Conservation (phyloP, 106 monocot genomes). For the Iris macrosiphon region DNA sequence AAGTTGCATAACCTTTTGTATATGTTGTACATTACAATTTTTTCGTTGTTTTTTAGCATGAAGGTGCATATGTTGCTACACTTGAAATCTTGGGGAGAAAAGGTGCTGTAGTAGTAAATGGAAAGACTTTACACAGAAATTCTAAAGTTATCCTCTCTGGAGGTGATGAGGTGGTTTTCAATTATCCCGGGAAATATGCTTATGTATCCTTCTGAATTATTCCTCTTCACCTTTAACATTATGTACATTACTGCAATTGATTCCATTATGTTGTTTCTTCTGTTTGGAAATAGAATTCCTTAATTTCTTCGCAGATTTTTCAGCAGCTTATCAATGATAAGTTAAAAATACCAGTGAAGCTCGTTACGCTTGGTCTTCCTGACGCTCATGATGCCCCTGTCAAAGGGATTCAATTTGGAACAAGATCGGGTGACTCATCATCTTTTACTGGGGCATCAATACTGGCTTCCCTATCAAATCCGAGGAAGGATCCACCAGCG, state of each 20-base stretch:
- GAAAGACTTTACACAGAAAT: conserved; percentile 60
- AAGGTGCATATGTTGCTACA: conserved; percentile 27
- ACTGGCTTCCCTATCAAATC: conserved; percentile 53
- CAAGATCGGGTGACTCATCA: conserved; percentile 47
- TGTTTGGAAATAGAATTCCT: conserved; percentile 14
- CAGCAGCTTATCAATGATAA: conserved; percentile 44
- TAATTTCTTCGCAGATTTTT: conserved; percentile 43
- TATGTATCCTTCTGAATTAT: conserved; percentile 69
- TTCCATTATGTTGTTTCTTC: not conserved
- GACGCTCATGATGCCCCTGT: conserved; percentile 19
- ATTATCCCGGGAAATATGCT: conserved; percentile 61
- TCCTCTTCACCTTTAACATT: not conserved
- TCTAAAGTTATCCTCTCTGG: conserved; percentile 36
- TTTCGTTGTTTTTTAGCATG: conserved; percentile 22
- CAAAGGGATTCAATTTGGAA: conserved; percentile 37
- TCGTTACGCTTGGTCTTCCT: conserved; percentile 16
- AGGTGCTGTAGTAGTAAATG: conserved; percentile 68
- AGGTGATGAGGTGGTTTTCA: conserved; percentile 87
- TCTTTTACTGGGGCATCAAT: conserved; percentile 65
- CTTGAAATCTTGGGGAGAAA: conserved; percentile 63
- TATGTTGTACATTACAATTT: not conserved
- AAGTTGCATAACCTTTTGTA: not conserved
- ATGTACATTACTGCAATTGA: not conserved
- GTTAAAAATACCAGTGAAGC: conserved; percentile 12
- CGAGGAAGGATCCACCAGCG: conserved; percentile 35